A percentile compares a stretch with the other conserved stretches of the same genome.
phyloP scores from a whole-genome alignment of 192 early-diverging fungal genomes.

The Backusella parvicylindrica region DNA sequence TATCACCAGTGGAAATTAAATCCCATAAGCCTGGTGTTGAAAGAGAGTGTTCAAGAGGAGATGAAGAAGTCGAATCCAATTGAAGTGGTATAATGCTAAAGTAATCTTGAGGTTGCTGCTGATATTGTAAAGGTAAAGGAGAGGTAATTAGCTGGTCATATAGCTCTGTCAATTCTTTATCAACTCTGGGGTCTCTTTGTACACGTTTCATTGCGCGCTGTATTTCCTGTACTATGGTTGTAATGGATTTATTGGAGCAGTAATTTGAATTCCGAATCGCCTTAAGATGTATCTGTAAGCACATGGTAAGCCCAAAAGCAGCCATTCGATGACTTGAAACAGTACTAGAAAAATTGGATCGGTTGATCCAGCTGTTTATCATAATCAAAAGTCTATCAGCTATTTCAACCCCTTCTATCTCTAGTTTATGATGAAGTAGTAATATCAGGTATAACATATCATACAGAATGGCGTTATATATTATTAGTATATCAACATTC shows the following conservation, averaged over 20 bases:
- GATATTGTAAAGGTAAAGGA: not conserved
- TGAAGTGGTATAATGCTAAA: constrained; percentile 12
- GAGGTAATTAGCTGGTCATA: not conserved
- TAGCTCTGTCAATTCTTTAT: not conserved
- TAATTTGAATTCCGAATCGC: not conserved
- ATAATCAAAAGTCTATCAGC: not conserved
- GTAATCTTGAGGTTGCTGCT: not conserved
- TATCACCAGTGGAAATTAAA: not conserved
- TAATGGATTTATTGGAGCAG: not conserved
- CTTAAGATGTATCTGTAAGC: constrained; percentile 7
- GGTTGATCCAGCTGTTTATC: not conserved
- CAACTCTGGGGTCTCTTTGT: not conserved
- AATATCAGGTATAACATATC: constrained; percentile 3
- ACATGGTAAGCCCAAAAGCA: not conserved
- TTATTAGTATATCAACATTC: constrained; percentile 1
- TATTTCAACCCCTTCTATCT: not conserved
- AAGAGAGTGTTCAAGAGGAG: not conserved
- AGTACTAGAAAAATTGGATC: not conserved
- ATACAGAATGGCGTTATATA: constrained; percentile 1
- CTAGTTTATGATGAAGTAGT: not conserved
- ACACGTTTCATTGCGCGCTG: not conserved
- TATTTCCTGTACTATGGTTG: not conserved
- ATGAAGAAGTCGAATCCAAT: not conserved
- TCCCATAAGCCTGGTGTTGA: not conserved
- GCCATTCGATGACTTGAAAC: not conserved